phyloP scores from a whole-genome alignment of 495 filamentous ascomycete species.

The Tuber brumale region DNA sequence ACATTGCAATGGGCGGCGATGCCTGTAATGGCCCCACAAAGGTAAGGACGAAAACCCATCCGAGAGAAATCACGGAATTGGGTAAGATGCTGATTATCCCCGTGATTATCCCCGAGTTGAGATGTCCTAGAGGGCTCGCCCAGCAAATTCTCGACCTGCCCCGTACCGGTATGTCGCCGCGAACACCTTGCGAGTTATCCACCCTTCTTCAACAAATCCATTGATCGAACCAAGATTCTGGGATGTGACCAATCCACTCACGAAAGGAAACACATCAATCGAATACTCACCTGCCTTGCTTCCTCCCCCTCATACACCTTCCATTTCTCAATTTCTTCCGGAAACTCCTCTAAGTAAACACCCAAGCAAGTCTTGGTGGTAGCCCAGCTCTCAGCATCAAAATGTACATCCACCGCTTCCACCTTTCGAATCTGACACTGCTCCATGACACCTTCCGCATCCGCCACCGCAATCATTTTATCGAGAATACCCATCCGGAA shows the following conservation, averaged over 20 bases:
- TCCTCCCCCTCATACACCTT: conserved; percentile 35
- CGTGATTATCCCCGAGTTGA: neutral
- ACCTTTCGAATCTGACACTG: conserved; percentile 41
- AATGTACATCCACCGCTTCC: conserved; percentile 44
- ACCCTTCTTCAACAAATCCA: neutral
- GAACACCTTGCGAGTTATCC: neutral
- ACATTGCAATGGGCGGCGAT: neutral
- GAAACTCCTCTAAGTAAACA: conserved; percentile 42
- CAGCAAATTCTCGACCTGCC: neutral
- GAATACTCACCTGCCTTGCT: conserved; percentile 33
- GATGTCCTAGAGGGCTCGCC: neutral
- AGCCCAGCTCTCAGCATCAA: conserved; percentile 43
- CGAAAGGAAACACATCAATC: neutral
- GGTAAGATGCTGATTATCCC: neutral
- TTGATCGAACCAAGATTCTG: neutral
- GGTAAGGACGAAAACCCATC: neutral
- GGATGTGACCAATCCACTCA: conserved; percentile 2
- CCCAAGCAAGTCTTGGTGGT: conserved; percentile 41
- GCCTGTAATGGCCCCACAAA: neutral
- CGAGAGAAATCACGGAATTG: no score
- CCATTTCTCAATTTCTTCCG: conserved; percentile 39
- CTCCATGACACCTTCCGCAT: conserved; percentile 22
- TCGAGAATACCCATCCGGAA: conserved; percentile 43
- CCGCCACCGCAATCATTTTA: conserved; percentile 38
- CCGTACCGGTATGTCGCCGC: neutral